phyloP scores from a whole-genome alignment of 805 yeast genomes.

The Hanseniaspora singularis region DNA sequence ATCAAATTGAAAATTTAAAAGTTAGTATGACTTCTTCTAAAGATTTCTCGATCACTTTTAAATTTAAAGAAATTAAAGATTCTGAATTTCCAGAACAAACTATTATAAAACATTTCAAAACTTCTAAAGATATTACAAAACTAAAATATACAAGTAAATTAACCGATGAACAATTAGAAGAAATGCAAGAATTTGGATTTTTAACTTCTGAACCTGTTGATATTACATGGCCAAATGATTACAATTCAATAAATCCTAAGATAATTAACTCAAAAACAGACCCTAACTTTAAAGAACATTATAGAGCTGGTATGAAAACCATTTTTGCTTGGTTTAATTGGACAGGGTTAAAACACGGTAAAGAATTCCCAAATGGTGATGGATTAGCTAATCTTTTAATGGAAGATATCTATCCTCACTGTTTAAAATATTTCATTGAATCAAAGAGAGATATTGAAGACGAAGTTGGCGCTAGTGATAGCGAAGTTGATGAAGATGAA shows the following conservation, averaged over 20 bases:
- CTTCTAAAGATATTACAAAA: constrained; percentile 25
- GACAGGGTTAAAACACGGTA: constrained; percentile 69
- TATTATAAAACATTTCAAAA: constrained; percentile 48
- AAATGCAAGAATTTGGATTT: constrained; percentile 43
- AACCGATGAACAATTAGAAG: constrained; percentile 29
- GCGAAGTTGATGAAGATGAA: constrained; percentile 39
- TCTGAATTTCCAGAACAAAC: constrained; percentile 50
- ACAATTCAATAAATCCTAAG: constrained; percentile 45
- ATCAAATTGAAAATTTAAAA: constrained; percentile 40
- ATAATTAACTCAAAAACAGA: constrained; percentile 37
- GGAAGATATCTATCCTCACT: constrained; percentile 76
- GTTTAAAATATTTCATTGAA: constrained; percentile 68
- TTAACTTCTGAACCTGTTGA: constrained; percentile 43
- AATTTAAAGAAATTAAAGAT: constrained; percentile 33
- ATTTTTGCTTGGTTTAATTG: constrained; percentile 81
- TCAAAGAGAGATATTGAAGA: constrained; percentile 57
- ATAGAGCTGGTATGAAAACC: constrained; percentile 63
- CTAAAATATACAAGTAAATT: constrained; percentile 20
- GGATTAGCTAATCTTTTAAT: constrained; percentile 58
- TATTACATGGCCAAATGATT: constrained; percentile 59
- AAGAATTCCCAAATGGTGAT: constrained; percentile 68
- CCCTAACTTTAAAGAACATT: constrained; percentile 46
- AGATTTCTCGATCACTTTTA: constrained; percentile 38
- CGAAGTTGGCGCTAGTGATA: constrained; percentile 40
- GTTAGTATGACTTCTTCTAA: not conserved